Evolutionary conservation across 176 grass and related monocot genomes (phyloP), one percentile per base, ranked within the genome.

Genomic region (Raddia guianensis): DNA sequence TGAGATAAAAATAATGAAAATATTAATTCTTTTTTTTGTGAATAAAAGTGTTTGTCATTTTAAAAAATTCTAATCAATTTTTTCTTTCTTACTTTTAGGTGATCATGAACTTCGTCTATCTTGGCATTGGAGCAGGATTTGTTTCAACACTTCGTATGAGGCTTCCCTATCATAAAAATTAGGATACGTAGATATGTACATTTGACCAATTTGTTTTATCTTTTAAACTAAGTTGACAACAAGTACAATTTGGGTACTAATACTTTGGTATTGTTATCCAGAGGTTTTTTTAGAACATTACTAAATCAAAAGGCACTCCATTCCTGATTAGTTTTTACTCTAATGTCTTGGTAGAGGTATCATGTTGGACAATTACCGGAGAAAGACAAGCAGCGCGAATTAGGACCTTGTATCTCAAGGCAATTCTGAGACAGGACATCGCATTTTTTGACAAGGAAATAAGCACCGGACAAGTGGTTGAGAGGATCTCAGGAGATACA

Each of bases 31-130:
- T 82, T 19, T 6, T 75, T 84, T n/a, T n/a, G n/a, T 47, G 20
- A 7, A 13, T 3, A 40, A 19, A 69, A 34, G 8, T 80, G 35
- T 51, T 62, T 62, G 15, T 81, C 44, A n/a, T 20, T 43, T 16
- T 57, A 27, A 18, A 40, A 37, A 49, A 52, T 2, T 52, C 33
- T 84, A 50, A 88, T n/a, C 54, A 56, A 47, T 1, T 9, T 47
- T 8, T 2, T 47, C 3, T 73, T 70, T 72, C 73, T 52, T 67
- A 13, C 47, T 85, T 80, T 33, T 74, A 97, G 94, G 87, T 92
- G n/a, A 82, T 86, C 74, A 45, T 90, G 69, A 92, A 94, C 49
- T 97, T 90, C 75, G 33, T 97, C 4, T 97, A 94, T 82, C 81
- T 97, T 75, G 91, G 72, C 72, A 82, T 91, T 71, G 94, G 89